Conservation (phyloP, 129 eudicot genomes). For the Artemisia tridentata region DNA sequence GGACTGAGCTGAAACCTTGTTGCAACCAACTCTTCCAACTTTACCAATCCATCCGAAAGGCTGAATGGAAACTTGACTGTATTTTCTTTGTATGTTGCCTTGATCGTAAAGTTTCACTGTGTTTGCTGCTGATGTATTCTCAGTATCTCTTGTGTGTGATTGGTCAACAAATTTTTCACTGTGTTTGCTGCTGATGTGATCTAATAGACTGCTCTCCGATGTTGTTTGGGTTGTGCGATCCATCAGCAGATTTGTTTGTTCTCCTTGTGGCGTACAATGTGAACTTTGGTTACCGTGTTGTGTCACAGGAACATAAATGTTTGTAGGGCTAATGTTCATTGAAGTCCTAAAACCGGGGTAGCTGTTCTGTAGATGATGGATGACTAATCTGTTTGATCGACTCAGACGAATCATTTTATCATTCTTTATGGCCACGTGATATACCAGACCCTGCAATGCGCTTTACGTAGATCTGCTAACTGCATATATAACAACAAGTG, state of each 20-base stretch:
- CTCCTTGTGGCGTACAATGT: conserved; percentile 5
- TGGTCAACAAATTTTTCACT: not conserved
- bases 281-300: conserved; percentile 4
- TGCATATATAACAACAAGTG: not conserved
- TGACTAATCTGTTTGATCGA: not conserved
- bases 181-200: not conserved
- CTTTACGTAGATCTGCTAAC: conserved; percentile 19
- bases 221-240: not conserved
- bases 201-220: not conserved
- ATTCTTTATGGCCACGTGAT: conserved; percentile 14
- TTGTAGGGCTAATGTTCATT: not conserved
- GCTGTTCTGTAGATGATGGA: not conserved
- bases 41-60: conserved; percentile 19
- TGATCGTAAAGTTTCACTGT: not conserved
- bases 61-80: conserved; percentile 7
- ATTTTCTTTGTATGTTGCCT: conserved; percentile 10
- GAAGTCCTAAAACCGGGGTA: not conserved
- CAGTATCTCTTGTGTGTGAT: not conserved
- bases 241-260: conserved; percentile 2
- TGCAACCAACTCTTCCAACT: conserved; percentile 15
- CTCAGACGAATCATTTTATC: not conserved
- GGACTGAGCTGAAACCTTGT: not conserved
- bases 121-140: not conserved
- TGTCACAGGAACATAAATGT: not conserved
- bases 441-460: conserved; percentile 17